Conservation (phyloP, 2,329 filamentous ascomycete genomes). For the Colletotrichum phormii region DNA sequence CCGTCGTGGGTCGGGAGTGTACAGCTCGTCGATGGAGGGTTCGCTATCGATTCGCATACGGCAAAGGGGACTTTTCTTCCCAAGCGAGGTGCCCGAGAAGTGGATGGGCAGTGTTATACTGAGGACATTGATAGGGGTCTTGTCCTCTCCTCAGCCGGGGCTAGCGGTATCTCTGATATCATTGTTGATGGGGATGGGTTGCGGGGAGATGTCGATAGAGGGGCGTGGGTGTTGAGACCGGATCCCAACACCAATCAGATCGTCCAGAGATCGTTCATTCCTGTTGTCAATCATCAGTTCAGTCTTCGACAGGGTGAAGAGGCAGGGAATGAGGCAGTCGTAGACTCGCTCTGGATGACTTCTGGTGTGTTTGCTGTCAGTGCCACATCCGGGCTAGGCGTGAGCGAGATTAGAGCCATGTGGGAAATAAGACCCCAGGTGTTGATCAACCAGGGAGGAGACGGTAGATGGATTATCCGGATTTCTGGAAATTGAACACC, state of each 20-base stretch:
- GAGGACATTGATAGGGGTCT: not conserved
- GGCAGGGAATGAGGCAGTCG: too few species aligned
- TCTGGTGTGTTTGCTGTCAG: constrained; percentile 20
- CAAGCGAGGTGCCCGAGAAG: not conserved
- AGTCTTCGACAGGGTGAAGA: not conserved
- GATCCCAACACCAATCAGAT: constrained; percentile 40
- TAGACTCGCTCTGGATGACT: not conserved
- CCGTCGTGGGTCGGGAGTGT: constrained; percentile 20
- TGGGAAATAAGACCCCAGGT: not conserved
- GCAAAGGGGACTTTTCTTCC: not conserved
- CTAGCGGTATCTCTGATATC: constrained; percentile 30
- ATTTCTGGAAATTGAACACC: too few species aligned
- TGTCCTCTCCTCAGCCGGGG: constrained; percentile 21
- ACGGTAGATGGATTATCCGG: not conserved
- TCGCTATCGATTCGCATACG: constrained; percentile 31
- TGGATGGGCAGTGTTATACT: not conserved
- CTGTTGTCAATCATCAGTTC: constrained; percentile 12
- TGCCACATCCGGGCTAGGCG: not conserved
- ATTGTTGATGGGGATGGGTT: not conserved
- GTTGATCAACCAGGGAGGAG: not conserved
- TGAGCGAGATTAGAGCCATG: not conserved
- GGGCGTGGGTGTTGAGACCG: constrained; percentile 24
- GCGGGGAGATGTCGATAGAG: not conserved
- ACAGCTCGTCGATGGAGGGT: constrained; percentile 36
- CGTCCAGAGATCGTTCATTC: constrained; percentile 27